Conservation (phyloP, 2,329 filamentous ascomycete species). For the Clarireedia paspali region DNA sequence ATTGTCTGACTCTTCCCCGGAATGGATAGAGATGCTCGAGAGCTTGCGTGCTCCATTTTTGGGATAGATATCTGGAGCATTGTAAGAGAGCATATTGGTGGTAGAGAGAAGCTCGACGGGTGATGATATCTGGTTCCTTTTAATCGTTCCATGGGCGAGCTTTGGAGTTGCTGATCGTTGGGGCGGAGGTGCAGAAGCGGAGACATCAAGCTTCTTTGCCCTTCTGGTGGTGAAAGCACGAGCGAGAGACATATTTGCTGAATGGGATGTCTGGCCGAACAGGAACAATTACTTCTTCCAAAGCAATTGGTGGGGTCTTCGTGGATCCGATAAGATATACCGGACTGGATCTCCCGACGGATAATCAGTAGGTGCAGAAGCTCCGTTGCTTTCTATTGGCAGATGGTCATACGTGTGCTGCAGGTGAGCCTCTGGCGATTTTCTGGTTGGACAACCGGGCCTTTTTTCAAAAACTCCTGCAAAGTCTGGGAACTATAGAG, state of each 20-base stretch:
- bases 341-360: slow-evolving; percentile 12
- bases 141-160: slow-evolving; percentile 21
- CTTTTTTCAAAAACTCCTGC: slow-evolving; percentile 2
- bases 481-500: neutral
- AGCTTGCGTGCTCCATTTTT: neutral
- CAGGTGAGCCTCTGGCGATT: slow-evolving; percentile 10
- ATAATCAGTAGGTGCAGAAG: slow-evolving; percentile 11
- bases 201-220: slow-evolving; percentile 37
- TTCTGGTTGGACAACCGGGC: slow-evolving; percentile 4
- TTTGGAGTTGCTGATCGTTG: slow-evolving; percentile 25
- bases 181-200: slow-evolving; percentile 14
- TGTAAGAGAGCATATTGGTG: slow-evolving; percentile 94
- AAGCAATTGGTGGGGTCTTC: slow-evolving; percentile 16
- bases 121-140: slow-evolving; percentile 67
- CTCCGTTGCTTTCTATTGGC: slow-evolving; percentile 9
- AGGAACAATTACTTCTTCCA: slow-evolving; percentile 4
- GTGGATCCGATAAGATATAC: slow-evolving; percentile 9
- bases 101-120: slow-evolving; percentile 85
- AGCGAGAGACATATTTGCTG: slow-evolving; percentile 45
- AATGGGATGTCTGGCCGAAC: slow-evolving; percentile 11
- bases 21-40: slow-evolving; percentile 20
- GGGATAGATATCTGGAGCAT: slow-evolving; percentile 70
- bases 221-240: slow-evolving; percentile 64
- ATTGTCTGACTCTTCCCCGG: slow-evolving; percentile 66
- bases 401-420: slow-evolving; percentile 13